These are phyloP conservation scores for Gossypium sturtianum DNA, from an alignment of 345 rosid genomes.

Conservation along the genomic window DNA sequence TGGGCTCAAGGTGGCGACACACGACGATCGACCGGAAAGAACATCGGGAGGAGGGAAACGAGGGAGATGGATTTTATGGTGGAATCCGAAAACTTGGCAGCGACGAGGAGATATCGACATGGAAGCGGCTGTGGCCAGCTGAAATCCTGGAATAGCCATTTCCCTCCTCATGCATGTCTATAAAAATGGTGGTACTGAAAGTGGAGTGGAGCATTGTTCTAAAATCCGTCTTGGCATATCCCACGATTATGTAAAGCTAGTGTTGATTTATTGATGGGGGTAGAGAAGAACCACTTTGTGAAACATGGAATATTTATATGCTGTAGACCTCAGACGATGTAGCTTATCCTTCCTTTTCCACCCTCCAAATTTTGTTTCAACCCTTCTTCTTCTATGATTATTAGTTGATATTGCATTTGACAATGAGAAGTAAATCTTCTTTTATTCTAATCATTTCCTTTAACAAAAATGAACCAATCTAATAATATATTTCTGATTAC, in stretches of 20 bases:
- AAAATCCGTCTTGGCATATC: too few species aligned
- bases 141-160: slow-evolving; percentile 43
- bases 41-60: slow-evolving; percentile 76
- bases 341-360: background rate
- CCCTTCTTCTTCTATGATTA: too few species aligned
- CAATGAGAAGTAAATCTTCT: background rate
- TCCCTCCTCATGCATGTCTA: too few species aligned
- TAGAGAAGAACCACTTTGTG: too few species aligned
- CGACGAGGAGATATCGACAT: slow-evolving; percentile 51
- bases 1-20: slow-evolving; percentile 72
- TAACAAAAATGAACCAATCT: too few species aligned
- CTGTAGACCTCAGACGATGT: background rate
- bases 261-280: too few species aligned
- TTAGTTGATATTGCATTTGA: background rate
- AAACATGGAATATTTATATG: too few species aligned
- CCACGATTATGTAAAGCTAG: too few species aligned
- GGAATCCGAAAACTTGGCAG: slow-evolving; percentile 63
- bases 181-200: too few species aligned
- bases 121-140: slow-evolving; percentile 72
- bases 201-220: too few species aligned
- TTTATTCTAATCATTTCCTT: too few species aligned
- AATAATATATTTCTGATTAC: too few species aligned
- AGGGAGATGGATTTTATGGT: slow-evolving; percentile 84
- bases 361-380: background rate
- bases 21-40: slow-evolving; percentile 49